phyloP scores from a whole-genome alignment of 176 grass and related monocot genomes.

The Triticum dicoccoides region DNA sequence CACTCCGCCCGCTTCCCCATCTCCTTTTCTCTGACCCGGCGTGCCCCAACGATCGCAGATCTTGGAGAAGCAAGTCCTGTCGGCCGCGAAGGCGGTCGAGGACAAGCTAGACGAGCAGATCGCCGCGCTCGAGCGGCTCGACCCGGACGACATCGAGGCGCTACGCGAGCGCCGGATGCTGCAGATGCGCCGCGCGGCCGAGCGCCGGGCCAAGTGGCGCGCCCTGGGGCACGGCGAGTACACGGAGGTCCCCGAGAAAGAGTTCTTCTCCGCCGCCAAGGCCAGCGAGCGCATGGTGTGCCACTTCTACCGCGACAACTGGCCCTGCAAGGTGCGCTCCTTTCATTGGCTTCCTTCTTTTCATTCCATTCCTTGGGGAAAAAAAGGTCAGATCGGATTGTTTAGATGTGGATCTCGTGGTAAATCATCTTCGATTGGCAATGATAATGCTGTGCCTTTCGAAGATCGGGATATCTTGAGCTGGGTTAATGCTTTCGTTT shows the following conservation, averaged over 20 bases:
- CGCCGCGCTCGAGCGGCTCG: conserved; percentile 61
- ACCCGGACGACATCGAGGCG: conserved; percentile 79
- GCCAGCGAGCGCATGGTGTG: conserved; percentile 88
- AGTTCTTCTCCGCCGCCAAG: conserved; percentile 87
- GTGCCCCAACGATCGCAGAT: conserved; percentile 38
- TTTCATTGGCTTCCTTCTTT: background rate
- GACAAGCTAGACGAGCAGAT: conserved; percentile 91
- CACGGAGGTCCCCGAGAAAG: conserved; percentile 82
- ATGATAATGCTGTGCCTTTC: background rate
- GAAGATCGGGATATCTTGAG: conserved; percentile 1
- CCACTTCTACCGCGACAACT: conserved; percentile 97
- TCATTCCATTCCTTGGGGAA: background rate
- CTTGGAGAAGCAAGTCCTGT: conserved; percentile 83
- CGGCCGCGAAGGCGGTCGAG: conserved; percentile 79
- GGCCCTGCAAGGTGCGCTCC: conserved; percentile 82
- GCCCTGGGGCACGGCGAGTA: conserved; percentile 83
- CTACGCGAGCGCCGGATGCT: conserved; percentile 84
- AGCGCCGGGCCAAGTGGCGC: conserved; percentile 77
- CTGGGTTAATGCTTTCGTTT: background rate
- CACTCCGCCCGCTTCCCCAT: too few relatives aligned
- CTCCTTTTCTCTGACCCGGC: background rate
- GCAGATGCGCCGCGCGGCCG: conserved; percentile 91
- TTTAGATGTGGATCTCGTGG: conserved; percentile 18
- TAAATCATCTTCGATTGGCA: background rate
- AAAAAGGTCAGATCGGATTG: background rate